A percentile compares a stretch with the other conserved stretches of the same genome.
Conservation (phyloP, 371 early-diverging fungal genomes). For the Apophysomyces trapeziformis region DNA sequence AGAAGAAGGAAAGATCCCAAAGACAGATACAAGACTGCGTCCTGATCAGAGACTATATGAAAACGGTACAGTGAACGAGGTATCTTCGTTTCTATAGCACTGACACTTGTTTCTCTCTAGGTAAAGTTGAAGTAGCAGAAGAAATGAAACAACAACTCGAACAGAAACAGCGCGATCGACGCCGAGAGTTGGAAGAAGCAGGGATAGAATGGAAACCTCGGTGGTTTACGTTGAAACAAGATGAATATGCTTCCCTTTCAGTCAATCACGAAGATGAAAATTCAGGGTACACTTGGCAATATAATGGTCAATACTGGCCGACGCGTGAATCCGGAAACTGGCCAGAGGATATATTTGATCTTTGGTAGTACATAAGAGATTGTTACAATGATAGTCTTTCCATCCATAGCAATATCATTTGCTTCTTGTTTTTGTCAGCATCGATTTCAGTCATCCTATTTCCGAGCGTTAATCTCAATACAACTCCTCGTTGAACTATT, state of each 20-base stretch:
- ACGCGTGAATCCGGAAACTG: conserved; percentile 54
- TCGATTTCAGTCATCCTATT: conserved; percentile 12
- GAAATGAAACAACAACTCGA: conserved; percentile 86
- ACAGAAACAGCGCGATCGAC: conserved; percentile 79
- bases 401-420: not conserved
- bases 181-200: conserved; percentile 67
- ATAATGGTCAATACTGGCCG: conserved; percentile 86
- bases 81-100: not conserved
- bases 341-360: conserved; percentile 39
- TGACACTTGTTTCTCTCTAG: conserved; percentile 3
- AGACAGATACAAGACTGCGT: conserved; percentile 87
- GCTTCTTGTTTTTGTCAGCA: not conserved
- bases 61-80: conserved; percentile 51
- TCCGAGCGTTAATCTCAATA: not conserved
- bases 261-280: conserved; percentile 46
- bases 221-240: conserved; percentile 69
- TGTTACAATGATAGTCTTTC: too few species aligned
- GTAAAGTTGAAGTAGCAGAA: conserved; percentile 77
- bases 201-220: conserved; percentile 68
- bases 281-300: conserved; percentile 66
- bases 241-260: conserved; percentile 18
- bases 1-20: conserved; percentile 67
- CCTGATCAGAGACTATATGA: conserved; percentile 88
- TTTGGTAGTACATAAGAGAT: conserved; percentile 35
- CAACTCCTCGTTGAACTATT: conserved; percentile 13